Percentiles rank a stretch among this genome's conserved stretches.
Evolutionary conservation across 805 yeast genomes (phyloP).

Genomic region (Jamesozyma piceae): DNA sequence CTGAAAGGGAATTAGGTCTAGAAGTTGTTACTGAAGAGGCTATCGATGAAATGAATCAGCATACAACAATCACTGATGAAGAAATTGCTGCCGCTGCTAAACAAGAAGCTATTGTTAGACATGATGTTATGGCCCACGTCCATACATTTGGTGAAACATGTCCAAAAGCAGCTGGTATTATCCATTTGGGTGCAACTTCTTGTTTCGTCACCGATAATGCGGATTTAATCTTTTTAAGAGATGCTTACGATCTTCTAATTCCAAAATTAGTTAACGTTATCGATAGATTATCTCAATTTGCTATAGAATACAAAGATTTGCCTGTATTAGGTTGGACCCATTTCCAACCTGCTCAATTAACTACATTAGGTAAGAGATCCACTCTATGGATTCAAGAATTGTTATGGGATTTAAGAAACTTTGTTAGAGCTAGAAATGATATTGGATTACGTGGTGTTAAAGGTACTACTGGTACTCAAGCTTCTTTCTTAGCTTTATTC

Average conservation of each 20-base stretch:
- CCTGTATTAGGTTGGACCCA: conserved; percentile 99
- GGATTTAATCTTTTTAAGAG: conserved; percentile 90
- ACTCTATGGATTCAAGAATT: conserved; percentile 96
- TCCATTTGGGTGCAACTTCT: conserved; percentile 96
- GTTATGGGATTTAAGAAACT: conserved; percentile 94
- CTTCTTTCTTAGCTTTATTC: conserved; percentile 86
- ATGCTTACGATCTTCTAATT: conserved; percentile 86
- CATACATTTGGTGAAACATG: conserved; percentile 88
- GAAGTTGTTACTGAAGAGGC: conserved; percentile 84
- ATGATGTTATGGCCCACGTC: conserved; percentile 98
- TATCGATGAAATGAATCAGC: conserved; percentile 68
- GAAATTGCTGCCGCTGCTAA: conserved; percentile 81
- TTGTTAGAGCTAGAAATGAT: conserved; percentile 92
- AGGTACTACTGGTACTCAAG: conserved; percentile 99
- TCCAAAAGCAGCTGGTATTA: conserved; percentile 95
- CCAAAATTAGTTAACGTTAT: conserved; percentile 95
- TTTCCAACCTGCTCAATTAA: conserved; percentile 98
- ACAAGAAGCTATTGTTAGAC: conserved; percentile 97
- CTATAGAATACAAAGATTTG: conserved; percentile 83
- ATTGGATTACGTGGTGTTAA: conserved; percentile 95
- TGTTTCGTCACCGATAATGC: conserved; percentile 98
- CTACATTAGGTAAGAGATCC: conserved; percentile 97
- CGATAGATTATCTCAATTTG: conserved; percentile 79
- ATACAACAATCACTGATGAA: conserved; percentile 80
- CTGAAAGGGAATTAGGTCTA: conserved; percentile 87